phyloP scores from a whole-genome alignment of 768 basidiomycete species.

The Suillus weaverae region DNA sequence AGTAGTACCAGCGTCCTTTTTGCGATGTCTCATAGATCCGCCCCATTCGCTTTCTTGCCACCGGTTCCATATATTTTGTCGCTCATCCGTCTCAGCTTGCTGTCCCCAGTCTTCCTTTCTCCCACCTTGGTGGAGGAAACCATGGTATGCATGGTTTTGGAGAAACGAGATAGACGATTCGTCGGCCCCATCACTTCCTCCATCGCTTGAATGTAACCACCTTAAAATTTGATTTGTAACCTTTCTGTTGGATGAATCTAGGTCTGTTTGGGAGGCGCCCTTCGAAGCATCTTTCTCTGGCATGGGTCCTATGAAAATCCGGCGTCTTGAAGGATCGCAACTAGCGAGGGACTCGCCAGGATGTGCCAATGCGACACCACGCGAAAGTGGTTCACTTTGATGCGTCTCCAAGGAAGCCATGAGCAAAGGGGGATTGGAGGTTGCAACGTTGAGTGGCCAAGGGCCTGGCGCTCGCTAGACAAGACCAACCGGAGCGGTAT shows the following conservation, averaged over 20 bases:
- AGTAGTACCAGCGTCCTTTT: slow-evolving; percentile 29
- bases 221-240: slow-evolving; percentile 30
- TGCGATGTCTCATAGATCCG: slow-evolving; percentile 37
- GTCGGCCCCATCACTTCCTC: slow-evolving; percentile 35
- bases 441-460: not conserved
- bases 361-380: not conserved
- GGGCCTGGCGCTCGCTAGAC: not conserved
- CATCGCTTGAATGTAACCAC: slow-evolving; percentile 17
- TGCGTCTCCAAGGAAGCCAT: not conserved
- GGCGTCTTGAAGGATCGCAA: slow-evolving; percentile 39
- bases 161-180: slow-evolving; percentile 43
- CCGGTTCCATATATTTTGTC: slow-evolving; percentile 55
- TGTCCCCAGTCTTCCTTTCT: slow-evolving; percentile 67
- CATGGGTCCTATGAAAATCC: slow-evolving; percentile 77
- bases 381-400: not conserved
- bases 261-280: slow-evolving; percentile 44
- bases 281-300: slow-evolving; percentile 60
- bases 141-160: slow-evolving; percentile 58
- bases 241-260: slow-evolving; percentile 20
- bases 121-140: slow-evolving; percentile 68
- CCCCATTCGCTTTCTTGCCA: slow-evolving; percentile 76
- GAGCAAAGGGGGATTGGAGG: not conserved
- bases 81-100: slow-evolving; percentile 45
- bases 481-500: not conserved
- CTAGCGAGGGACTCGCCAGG: slow-evolving; percentile 1